Base-by-base conservation (phyloP, 2,329 filamentous ascomycete species). In the Teratosphaeria zuluensis region DNA sequence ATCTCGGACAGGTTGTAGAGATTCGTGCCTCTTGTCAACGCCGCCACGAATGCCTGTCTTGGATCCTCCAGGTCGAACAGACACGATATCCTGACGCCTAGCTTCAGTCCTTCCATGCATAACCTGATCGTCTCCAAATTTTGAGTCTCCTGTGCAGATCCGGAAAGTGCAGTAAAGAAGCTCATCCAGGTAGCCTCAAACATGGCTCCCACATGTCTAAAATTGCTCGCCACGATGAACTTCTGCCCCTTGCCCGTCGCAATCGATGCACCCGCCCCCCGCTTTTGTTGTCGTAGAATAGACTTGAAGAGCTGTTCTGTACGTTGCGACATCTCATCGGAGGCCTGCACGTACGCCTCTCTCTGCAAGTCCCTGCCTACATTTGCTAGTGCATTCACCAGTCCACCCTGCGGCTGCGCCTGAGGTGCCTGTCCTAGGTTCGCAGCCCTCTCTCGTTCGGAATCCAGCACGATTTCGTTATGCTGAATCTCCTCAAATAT, bases 181-280 rank as follows among this genome's bases (percentile, higher is more conserved):
- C 92, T 96, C 92, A 97, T 99, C 94, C 94, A 99, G 0, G 91
- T 95, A 28, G 96, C 91, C 68, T 96, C 92, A 70, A 99, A 97
- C 94, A 99, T 99, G 0, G 94, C 91, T 0, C 94, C 94, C 55
- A 96, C 89, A 72, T 99, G 94, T 67, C 90, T 92, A 72, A 90
- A 92, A 0, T 92, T 97, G 1, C 90, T 94, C 3, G 94, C 94
- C 1, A 90, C 89, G 57, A 99, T 95, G 73, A 94, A 99, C 59
- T 78, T 51, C 54, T 24, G 21, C 2, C 42, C 85, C 75, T 80
- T 86, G 72, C 88, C 87, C 51, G 59, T 62, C n/a, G 58, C 61
- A 6, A 63, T 63, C 9, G 56, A 48, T 1, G 89, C 85, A 60
- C 89, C 94, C 1, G 89, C 85, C 60, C 89, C 92, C 68, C 85